A percentile compares a stretch with the other conserved stretches of the same genome.
Evolutionary conservation across 1,284 basidiomycete species (phyloP).

Genomic region (Cystobasidium pallidum): DNA sequence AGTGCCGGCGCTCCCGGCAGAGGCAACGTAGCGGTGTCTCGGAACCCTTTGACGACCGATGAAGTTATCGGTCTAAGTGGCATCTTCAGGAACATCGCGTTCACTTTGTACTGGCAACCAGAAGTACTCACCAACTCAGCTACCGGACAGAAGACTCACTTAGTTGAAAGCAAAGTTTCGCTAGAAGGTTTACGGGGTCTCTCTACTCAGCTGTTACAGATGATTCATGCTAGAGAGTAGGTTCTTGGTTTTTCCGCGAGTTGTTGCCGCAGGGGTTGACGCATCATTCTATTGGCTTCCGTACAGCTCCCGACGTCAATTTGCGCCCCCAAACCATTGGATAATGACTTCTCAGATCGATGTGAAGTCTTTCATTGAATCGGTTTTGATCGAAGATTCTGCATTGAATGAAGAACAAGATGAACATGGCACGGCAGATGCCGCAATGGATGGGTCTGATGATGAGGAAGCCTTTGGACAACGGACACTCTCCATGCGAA

Average conservation of each 20-base stretch:
- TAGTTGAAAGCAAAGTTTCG: conserved; percentile 60
- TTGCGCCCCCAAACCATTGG: conserved; percentile 84
- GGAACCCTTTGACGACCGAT: conserved; percentile 79
- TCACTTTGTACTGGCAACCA: conserved; percentile 77
- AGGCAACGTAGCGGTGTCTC: conserved; percentile 49
- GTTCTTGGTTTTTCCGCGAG: conserved; percentile 53
- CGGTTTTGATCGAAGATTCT: conserved; percentile 71
- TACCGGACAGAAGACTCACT: conserved; percentile 56
- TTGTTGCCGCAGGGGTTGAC: not conserved
- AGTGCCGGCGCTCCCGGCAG: conserved; percentile 44
- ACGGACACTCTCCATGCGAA: not conserved
- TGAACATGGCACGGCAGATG: conserved; percentile 6
- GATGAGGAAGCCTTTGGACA: conserved; percentile 39
- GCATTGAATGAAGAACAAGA: conserved; percentile 55
- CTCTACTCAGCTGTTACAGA: conserved; percentile 74
- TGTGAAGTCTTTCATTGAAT: conserved; percentile 82
- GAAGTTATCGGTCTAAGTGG: conserved; percentile 73
- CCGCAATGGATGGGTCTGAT: conserved; percentile 53
- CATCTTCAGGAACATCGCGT: conserved; percentile 75
- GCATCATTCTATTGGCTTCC: not conserved
- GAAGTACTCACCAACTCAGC: conserved; percentile 53
- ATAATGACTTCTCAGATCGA: conserved; percentile 72
- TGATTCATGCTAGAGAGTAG: conserved; percentile 83
- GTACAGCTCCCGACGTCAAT: conserved; percentile 73
- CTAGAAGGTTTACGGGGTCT: conserved; percentile 66